Evolutionary conservation across 345 rosid genomes (phyloP), one percentile per base, ranked within the genome.

Genomic region (Hibiscus tridactylites): DNA sequence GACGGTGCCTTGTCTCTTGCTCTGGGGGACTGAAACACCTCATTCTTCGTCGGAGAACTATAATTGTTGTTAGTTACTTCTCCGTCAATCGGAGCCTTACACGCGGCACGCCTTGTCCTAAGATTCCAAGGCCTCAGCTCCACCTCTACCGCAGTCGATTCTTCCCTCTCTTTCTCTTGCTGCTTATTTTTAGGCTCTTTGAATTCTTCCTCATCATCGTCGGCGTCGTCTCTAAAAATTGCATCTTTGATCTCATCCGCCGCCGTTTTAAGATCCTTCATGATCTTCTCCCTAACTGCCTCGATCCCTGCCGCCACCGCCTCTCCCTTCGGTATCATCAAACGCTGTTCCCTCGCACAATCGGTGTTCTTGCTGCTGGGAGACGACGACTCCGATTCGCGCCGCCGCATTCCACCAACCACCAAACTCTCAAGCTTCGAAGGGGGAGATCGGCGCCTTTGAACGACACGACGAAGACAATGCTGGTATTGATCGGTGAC

Each of bases 41-140:
- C 89, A 47, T 39, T 76, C 70, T 81, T 76, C 75, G 61, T 33
- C 54, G 88, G 83, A 37, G 88, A 82, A 16, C 10, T 66, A 28
- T 12, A 47, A 47, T 66, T 79, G 54, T 26, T 73, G 39, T 65
- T 29, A 26, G 19, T 64, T 46, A 69, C 74, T 16, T 69, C 42
- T 28, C 76, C 81, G 9, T 60, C 71, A 24, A 78, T 15, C 62
- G 87, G 87, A 26, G 81, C 86, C 75, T 88, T 88, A 49, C 88
- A 84, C 3, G 86, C 83, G 0, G 87, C 83, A 74, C 88, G 85
- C 71, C 93, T 85, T 33, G 88, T 93, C 66, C 97, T 80, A 73
- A 93, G 84, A 79, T 91, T 93, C 97, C 97, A 93, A 42, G 93
- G 97, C 77, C 80, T 75, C 24, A 60, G 79, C 72, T 75, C 81